Evolutionary conservation across 805 yeast genomes (phyloP).

Genomic region (Cyberlindnera maritima): DNA sequence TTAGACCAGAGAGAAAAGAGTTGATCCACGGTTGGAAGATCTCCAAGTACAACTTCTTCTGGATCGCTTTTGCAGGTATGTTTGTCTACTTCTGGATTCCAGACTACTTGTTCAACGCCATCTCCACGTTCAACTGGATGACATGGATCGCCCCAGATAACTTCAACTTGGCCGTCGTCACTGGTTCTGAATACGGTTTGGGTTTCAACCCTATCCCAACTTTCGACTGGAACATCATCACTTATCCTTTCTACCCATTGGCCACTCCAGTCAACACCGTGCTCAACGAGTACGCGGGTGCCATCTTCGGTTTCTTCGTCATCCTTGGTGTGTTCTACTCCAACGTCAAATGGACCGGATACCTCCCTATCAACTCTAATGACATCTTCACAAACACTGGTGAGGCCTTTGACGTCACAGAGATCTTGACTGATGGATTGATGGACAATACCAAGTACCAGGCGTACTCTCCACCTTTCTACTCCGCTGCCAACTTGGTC

Average conservation of each 20-base stretch:
- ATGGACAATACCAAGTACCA: conserved; percentile 48
- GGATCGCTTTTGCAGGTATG: conserved; percentile 31
- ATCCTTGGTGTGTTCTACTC: conserved; percentile 38
- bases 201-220: conserved; percentile 54
- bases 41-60: conserved; percentile 34
- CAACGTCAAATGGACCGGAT: conserved; percentile 38
- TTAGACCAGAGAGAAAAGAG: conserved; percentile 34
- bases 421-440: conserved; percentile 42
- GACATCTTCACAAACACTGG: conserved; percentile 52
- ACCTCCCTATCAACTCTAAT: conserved; percentile 46
- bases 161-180: conserved; percentile 43
- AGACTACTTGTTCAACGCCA: conserved; percentile 39
- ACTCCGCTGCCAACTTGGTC: conserved; percentile 59
- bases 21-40: conserved; percentile 34
- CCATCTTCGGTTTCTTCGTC: conserved; percentile 31
- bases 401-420: conserved; percentile 42
- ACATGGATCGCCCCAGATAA: conserved; percentile 56
- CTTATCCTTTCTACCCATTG: conserved; percentile 32
- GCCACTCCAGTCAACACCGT: conserved; percentile 42
- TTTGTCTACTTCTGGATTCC: conserved; percentile 47
- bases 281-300: conserved; percentile 33
- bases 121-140: conserved; percentile 51
- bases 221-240: conserved; percentile 48
- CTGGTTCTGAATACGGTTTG: conserved; percentile 46
- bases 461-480: conserved; percentile 62